These are phyloP conservation scores for Plectosphaerella cucumerina DNA, from an alignment of 2,329 filamentous ascomycete genomes.

Conservation along the genomic window DNA sequence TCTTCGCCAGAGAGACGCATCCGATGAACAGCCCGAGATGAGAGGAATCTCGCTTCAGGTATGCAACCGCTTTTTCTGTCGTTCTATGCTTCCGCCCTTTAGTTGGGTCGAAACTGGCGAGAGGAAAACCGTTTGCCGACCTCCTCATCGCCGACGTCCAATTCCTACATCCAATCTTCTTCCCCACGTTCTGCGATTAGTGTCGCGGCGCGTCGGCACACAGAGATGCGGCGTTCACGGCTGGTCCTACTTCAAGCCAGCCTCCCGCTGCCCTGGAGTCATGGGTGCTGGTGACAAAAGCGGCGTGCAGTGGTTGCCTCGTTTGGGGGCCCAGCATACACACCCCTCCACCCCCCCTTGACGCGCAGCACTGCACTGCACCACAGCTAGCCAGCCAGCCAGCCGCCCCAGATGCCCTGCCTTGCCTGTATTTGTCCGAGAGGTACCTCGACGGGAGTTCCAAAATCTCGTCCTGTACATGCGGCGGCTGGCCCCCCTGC, in stretches of 20 bases:
- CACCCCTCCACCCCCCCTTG: background rate
- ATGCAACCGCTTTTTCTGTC: no score
- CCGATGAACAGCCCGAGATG: no score
- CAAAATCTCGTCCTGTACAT: background rate
- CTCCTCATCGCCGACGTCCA: no score
- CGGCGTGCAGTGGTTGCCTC: background rate
- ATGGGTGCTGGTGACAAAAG: background rate
- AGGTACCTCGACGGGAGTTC: background rate
- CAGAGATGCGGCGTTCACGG: background rate
- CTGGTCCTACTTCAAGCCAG: background rate
- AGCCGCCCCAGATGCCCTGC: background rate
- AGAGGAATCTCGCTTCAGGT: no score
- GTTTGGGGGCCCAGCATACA: background rate
- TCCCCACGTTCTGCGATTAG: no score
- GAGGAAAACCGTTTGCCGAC: background rate
- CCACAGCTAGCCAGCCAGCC: no score
- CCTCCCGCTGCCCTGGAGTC: background rate
- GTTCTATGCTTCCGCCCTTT: no score
- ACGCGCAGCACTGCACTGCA: background rate
- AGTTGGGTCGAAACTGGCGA: no score
- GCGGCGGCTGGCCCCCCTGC: no score
- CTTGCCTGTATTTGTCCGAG: background rate
- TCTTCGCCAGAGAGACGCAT: no score
- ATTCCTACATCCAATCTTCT: no score
- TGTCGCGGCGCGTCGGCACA: background rate